These are phyloP conservation scores for Sporisorium iseilematis-ciliati DNA, from an alignment of 1,284 basidiomycete genomes.

Conservation along the genomic window DNA sequence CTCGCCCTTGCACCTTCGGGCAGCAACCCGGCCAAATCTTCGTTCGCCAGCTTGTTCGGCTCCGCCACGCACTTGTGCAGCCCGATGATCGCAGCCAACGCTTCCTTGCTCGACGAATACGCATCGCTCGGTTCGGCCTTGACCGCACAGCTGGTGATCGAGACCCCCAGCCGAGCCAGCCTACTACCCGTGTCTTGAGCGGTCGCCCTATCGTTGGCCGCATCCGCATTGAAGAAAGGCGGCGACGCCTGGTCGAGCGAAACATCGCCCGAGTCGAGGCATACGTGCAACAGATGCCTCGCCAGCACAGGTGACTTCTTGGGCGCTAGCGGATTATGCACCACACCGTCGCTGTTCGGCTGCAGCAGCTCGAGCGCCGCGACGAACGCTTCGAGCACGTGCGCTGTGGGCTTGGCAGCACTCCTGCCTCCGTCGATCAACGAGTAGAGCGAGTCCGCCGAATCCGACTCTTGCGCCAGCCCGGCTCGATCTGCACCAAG, in stretches of 20 bases:
- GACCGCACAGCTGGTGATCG: conserved; percentile 43
- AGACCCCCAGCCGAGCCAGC: conserved; percentile 27
- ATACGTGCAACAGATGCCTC: conserved; percentile 42
- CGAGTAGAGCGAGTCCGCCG: conserved; percentile 11
- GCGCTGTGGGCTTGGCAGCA: conserved; percentile 31
- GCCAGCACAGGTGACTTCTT: conserved; percentile 40
- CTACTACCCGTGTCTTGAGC: conserved; percentile 11
- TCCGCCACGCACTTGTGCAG: conserved; percentile 39
- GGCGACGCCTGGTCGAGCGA: conserved; percentile 27
- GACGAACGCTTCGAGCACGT: conserved; percentile 43
- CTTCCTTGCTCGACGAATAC: conserved; percentile 21
- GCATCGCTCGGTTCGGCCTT: conserved; percentile 11
- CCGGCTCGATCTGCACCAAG: conserved; percentile 14
- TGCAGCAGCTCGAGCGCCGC: conserved; percentile 49
- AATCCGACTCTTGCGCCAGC: conserved; percentile 9
- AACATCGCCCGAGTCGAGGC: conserved; percentile 26
- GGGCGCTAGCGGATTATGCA: conserved; percentile 32
- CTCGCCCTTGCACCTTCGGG: conserved; percentile 29
- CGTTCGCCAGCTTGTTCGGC: conserved; percentile 40
- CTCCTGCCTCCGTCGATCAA: conserved; percentile 23
- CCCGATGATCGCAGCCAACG: conserved; percentile 33
- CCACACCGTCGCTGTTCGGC: conserved; percentile 9
- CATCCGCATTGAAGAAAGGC: conserved; percentile 36
- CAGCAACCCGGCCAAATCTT: conserved; percentile 31
- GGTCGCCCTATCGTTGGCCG: conserved; percentile 26